Base-by-base conservation (phyloP, 768 basidiomycete genomes). In the Calocybe cyanea region DNA sequence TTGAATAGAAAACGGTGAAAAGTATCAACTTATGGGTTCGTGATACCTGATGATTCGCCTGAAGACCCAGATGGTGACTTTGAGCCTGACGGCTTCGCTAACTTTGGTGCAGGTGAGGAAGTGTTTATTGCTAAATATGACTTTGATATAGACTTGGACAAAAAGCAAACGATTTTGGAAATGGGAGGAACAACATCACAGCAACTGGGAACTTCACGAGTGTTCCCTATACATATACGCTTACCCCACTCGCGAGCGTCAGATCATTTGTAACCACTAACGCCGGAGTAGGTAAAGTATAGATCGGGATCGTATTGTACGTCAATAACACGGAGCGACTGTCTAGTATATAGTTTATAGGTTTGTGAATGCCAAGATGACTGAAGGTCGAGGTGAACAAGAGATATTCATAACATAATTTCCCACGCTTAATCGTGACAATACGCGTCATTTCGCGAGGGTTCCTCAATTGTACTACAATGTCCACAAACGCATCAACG, bases 401-500 rank as follows among this genome's bases (percentile, higher is more conserved):
- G n/a, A n/a, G n/a, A n/a, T n/a, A n/a, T n/a, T n/a, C n/a, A n/a
- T n/a, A n/a, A n/a, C n/a, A n/a, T n/a, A n/a, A n/a, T n/a, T 55
- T 55, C 51, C 28, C 56, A 57, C 56, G 46, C 23, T 15, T 15
- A 9, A 38, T 28, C 11, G 25, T 28, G 25, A 28, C 25, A 25
- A 35, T 55, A 59, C 58, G 58, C 58, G 58, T 59, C 54, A 57
- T 43, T 51, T 38, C 31, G 36, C 23, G 25, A 34, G 32, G 20
- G 18, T 32, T 34, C 24, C 17, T 38, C 19, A 41, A 36, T 30
- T 28, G 33, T 7, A 47, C 31, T 43, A 50, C 50, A 49, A 71
- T 74, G 70, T 70, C 74, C 11, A 63, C 75, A 40, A 58, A 75
- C 34, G 57, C 76, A 21, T 73, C 76, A 28, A 64, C 72, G 31